These are phyloP conservation scores for Lodderomyces jiufengensis DNA, from an alignment of 1,139 yeast species.

Conservation along the genomic window DNA sequence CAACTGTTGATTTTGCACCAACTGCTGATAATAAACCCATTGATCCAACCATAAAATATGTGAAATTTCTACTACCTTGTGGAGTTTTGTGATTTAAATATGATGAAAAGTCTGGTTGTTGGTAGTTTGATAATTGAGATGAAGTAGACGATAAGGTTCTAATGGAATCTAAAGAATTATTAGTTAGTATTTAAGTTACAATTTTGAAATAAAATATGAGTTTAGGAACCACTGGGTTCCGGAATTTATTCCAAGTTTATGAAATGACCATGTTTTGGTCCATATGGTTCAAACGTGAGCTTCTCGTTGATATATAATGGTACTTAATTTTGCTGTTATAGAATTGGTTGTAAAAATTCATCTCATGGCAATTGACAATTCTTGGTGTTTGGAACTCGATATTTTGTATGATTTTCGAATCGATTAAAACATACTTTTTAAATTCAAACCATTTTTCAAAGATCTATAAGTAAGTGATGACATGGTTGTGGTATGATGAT, in stretches of 20 bases:
- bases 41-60: constrained; percentile 98
- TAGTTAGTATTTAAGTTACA: constrained; percentile 5
- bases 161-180: constrained; percentile 20
- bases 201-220: too few species aligned
- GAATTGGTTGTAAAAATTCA: too few species aligned
- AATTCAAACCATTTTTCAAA: constrained; percentile 48
- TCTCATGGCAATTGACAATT: too few species aligned
- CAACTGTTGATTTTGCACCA: constrained; percentile 97
- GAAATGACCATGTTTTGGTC: too few species aligned
- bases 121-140: constrained; percentile 66
- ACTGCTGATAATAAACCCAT: constrained; percentile 92
- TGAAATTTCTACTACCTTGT: constrained; percentile 75
- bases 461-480: constrained; percentile 53
- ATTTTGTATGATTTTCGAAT: too few species aligned
- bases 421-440: constrained; percentile 37
- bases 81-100: constrained; percentile 75
- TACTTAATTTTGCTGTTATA: too few species aligned
- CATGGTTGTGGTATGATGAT: constrained; percentile 16
- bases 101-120: constrained; percentile 87
- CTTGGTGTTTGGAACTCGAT: too few species aligned
- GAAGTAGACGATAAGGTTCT: constrained; percentile 46
- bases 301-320: too few species aligned
- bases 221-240: too few species aligned
- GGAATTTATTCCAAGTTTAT: too few species aligned
- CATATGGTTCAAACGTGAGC: too few species aligned